Base-by-base conservation (phyloP, 1,284 basidiomycete genomes). In the Entoloma clypeatum region DNA sequence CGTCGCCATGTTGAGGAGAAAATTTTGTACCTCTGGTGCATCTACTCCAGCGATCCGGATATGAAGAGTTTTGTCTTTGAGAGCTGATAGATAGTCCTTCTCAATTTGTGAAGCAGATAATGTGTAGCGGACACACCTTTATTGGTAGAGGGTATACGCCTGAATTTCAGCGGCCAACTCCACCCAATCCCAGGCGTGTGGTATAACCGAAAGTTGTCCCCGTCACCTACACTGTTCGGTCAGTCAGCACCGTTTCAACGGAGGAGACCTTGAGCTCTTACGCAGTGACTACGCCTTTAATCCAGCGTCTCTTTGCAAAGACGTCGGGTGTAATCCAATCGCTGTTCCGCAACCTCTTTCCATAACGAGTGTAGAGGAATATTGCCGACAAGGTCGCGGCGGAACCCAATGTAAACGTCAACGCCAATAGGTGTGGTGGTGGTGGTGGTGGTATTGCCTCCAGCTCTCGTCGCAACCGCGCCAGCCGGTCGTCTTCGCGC, bases 31-130 rank as follows among this genome's bases (percentile, higher is more conserved):
- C 70, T 95, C 92, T 0, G 92, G 92, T 1, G 92, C 92, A 59
- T 96, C 92, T 7, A 92, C 79, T 0, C 88, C 92, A 7, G 86
- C 87, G 34, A 95, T 77, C 17, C 92, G 79, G 32, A 96, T 81
- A 53, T 86, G 82, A 13, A 95, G 70, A 0, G 91, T 94, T 52
- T 88, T 67, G 47, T 83, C 75, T 57, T 77, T 84, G 36, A 92
- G 66, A 1, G 77, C 88, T 87, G 48, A 6, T n/a, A 6, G 34
- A 19, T 19, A 36, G 14, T 26, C 7, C 23, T 13, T 18, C 32
- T 27, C 26, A 18, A 41, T 28, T n/a, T n/a, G 40, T 4, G 14
- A 25, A 27, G 38, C 19, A 31, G 41, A 5, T 49, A 41, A 35
- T 28, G 17, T 25, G 31, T 24, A 21, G 17, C 22, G 23, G 10